These are phyloP conservation scores for Penicillium sp. DNA, from an alignment of 2,329 filamentous ascomycete species.

Conservation along the genomic window DNA sequence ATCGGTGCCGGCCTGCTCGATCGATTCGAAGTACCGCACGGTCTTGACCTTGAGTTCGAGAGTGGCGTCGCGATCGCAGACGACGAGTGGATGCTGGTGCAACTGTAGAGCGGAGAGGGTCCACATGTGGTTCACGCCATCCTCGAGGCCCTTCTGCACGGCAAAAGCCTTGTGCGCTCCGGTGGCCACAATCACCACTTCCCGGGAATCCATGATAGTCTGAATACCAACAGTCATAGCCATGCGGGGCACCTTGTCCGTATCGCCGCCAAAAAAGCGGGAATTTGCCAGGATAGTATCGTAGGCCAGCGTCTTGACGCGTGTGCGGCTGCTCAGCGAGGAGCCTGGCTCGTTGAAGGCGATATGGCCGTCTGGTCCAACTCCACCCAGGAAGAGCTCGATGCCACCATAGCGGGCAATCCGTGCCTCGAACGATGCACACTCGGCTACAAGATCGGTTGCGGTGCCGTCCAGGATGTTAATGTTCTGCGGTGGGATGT, in stretches of 20 bases:
- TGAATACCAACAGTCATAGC: constrained; percentile 81
- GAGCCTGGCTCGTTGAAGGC: constrained; percentile 89
- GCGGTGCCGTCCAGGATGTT: constrained; percentile 83
- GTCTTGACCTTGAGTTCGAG: constrained; percentile 72
- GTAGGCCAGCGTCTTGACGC: constrained; percentile 83
- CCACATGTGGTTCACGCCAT: constrained; percentile 87
- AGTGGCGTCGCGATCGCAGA: constrained; percentile 78
- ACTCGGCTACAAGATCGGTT: constrained; percentile 70
- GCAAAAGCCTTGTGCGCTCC: constrained; percentile 79
- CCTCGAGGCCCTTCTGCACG: constrained; percentile 76
- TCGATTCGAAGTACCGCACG: constrained; percentile 70
- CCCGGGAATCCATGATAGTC: constrained; percentile 75
- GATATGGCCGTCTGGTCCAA: constrained; percentile 83
- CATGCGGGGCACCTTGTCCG: constrained; percentile 73
- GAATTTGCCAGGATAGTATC: constrained; percentile 85
- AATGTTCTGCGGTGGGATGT: constrained; percentile 77
- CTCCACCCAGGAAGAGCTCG: constrained; percentile 80
- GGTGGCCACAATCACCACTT: constrained; percentile 79
- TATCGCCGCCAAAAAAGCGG: constrained; percentile 74
- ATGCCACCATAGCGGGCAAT: constrained; percentile 75
- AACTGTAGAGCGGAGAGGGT: constrained; percentile 77
- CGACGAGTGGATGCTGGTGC: constrained; percentile 77
- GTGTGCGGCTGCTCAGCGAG: constrained; percentile 70
- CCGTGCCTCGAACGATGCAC: constrained; percentile 73
- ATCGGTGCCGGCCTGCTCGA: constrained; percentile 61